phyloP scores from a whole-genome alignment of 495 filamentous ascomycete species.

The Neurospora tetrasperma region DNA sequence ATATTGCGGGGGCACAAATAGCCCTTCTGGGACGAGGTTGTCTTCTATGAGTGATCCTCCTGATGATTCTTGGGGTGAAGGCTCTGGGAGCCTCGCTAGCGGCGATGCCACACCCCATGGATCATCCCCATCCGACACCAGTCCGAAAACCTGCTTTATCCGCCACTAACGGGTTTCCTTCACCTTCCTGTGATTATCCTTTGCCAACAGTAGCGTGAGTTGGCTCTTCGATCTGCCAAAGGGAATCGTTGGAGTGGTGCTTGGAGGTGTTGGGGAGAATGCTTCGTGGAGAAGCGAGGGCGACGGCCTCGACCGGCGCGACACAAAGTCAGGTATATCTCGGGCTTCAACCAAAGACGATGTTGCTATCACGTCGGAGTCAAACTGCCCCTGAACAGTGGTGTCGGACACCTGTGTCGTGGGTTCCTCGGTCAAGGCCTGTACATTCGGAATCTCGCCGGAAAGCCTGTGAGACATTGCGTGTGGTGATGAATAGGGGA shows the following conservation, averaged over 20 bases:
- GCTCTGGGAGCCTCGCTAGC: neutral
- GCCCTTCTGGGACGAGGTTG: neutral
- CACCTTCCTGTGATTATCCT: conserved; percentile 17
- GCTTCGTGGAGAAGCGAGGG: conserved; percentile 19
- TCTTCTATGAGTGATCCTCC: neutral
- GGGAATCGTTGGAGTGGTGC: conserved; percentile 21
- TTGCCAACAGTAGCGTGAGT: conserved; percentile 38
- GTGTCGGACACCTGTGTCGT: conserved; percentile 23
- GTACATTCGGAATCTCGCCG: neutral
- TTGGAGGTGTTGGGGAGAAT: conserved; percentile 32
- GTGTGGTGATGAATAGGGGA: neutral
- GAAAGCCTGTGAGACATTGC: neutral
- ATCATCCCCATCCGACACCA: neutral
- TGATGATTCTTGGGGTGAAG: neutral
- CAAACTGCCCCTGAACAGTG: conserved; percentile 28
- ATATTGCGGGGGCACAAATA: neutral
- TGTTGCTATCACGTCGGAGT: conserved; percentile 19
- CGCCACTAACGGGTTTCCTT: neutral
- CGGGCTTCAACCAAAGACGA: conserved; percentile 10
- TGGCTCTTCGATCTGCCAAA: conserved; percentile 42
- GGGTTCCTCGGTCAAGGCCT: conserved; percentile 16
- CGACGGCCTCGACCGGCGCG: conserved; percentile 15
- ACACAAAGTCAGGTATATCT: conserved; percentile 17
- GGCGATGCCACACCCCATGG: neutral
- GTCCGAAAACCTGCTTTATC: neutral